Base-by-base conservation (phyloP, 2,329 filamentous ascomycete genomes). In the Alternaria sp. region DNA sequence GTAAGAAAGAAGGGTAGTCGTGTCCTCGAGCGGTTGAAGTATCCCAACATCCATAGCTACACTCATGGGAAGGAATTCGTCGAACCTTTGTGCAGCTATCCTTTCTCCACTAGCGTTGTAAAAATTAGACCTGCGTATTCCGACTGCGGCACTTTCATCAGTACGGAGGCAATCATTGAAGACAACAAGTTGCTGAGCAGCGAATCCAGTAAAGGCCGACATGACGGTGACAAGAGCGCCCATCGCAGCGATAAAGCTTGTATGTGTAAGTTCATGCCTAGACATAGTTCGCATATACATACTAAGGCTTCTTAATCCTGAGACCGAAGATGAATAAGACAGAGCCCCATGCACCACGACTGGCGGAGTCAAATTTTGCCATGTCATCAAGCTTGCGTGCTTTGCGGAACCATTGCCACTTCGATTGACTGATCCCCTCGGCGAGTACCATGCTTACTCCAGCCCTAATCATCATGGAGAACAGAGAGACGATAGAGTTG, bases 351-450 rank as follows among this genome's bases (percentile, higher is more conserved):
- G 64, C 32, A 27, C 62, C 52, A 22, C 64, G 57, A 50, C 64
- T 67, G 6, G 64, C 62, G 18, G n/a, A 36, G 25, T 65, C 62
- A 5, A 67, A 54, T 8, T 50, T 40, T 30, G 60, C 52, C 48
- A 65, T 61, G n/a, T 65, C 51, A 9, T 51, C 18, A 3, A 67
- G 46, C 20, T 16, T 53, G 9, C 41, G 20, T 8, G 62, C 18
- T 32, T 49, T 63, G 1, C 46, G 25, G 30, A 54, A 61, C 62
- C 58, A 65, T 9, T 63, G 54, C 62, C 60, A 67, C 45, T 67
- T 67, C 3, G 44, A 58, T 38, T 65, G 65, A 28, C 65, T 65
- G 32, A 63, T 67, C 16, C 62, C 63, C 61, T 65, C 63, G 22
- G 60, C 56, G 7, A 67, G 45, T 1, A 63, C 58, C 20, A 65